Evolutionary conservation across 2,329 filamentous ascomycete species (phyloP).

Genomic region (Stromatinia cepivora): DNA sequence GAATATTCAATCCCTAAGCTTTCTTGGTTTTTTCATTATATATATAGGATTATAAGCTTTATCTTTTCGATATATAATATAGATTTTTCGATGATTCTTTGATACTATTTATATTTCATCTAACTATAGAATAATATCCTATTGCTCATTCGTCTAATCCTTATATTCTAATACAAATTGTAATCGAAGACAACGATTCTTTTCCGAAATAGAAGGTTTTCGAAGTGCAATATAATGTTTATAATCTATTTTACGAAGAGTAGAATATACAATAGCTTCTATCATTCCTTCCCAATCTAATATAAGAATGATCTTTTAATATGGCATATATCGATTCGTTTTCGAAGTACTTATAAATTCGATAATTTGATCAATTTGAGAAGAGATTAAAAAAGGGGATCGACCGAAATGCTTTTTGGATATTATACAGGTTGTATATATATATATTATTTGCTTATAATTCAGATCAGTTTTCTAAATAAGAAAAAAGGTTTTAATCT

Average conservation of each 20-base stretch:
- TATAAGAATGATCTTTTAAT: neutral
- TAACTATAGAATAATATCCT: neutral
- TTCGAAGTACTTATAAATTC: too few species aligned
- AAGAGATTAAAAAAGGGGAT: neutral
- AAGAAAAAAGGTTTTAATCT: too few species aligned
- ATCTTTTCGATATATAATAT: neutral
- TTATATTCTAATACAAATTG: neutral
- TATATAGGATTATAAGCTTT: neutral
- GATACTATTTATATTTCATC: neutral
- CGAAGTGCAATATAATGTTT: neutral
- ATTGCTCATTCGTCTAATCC: neutral
- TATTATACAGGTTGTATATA: neutral
- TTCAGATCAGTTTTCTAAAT: conserved; percentile 23
- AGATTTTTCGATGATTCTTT: too few species aligned
- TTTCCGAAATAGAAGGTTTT: neutral
- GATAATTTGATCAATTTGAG: neutral
- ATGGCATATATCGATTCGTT: too few species aligned
- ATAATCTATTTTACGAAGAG: neutral
- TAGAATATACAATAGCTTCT: neutral
- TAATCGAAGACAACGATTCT: neutral
- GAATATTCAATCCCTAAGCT: too few species aligned
- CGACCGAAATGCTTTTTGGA: neutral
- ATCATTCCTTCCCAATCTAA: neutral
- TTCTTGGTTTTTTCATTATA: too few species aligned
- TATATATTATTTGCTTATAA: conserved; percentile 19